These are phyloP conservation scores for Ephemerocybe angulata DNA, from an alignment of 768 basidiomycete species.

Conservation along the genomic window DNA sequence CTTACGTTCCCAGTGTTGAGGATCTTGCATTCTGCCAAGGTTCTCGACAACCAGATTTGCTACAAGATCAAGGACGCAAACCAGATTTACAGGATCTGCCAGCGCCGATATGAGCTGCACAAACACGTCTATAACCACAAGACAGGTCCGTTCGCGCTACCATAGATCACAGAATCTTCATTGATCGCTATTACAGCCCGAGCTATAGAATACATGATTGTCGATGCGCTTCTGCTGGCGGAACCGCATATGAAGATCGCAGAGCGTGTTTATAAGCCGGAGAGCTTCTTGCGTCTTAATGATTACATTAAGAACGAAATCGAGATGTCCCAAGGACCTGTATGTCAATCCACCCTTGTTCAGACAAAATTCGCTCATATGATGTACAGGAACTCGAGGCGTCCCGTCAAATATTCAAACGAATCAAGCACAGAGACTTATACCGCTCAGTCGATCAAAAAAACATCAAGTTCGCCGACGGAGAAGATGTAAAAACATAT, in stretches of 20 bases:
- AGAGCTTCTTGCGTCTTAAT: slow-evolving; percentile 59
- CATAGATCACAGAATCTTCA: background rate
- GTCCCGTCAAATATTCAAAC: slow-evolving; percentile 58
- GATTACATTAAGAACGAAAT: slow-evolving; percentile 65
- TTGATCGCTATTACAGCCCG: slow-evolving; percentile 44
- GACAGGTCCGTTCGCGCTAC: slow-evolving; percentile 41
- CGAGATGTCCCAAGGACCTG: slow-evolving; percentile 49
- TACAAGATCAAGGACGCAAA: slow-evolving; percentile 82
- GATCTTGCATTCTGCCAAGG: slow-evolving; percentile 70
- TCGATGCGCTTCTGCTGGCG: slow-evolving; percentile 67
- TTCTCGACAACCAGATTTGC: slow-evolving; percentile 71
- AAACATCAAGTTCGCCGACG: slow-evolving; percentile 38
- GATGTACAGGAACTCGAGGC: slow-evolving; percentile 49
- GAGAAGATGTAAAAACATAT: slow-evolving; percentile 30
- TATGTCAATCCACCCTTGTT: slow-evolving; percentile 24
- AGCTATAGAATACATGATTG: slow-evolving; percentile 82
- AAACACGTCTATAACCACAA: slow-evolving; percentile 84
- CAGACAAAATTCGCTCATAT: slow-evolving; percentile 1
- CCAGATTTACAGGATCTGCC: slow-evolving; percentile 69
- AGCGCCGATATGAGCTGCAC: slow-evolving; percentile 74
- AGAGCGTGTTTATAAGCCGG: slow-evolving; percentile 49
- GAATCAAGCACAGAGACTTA: slow-evolving; percentile 60
- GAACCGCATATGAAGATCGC: slow-evolving; percentile 64
- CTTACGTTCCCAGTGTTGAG: slow-evolving; percentile 52
- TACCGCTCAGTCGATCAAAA: slow-evolving; percentile 71